A percentile compares a stretch with the other conserved stretches of the same genome.
Evolutionary conservation across 495 filamentous ascomycete species (phyloP).

Genomic region (Pyrenula massariospora): DNA sequence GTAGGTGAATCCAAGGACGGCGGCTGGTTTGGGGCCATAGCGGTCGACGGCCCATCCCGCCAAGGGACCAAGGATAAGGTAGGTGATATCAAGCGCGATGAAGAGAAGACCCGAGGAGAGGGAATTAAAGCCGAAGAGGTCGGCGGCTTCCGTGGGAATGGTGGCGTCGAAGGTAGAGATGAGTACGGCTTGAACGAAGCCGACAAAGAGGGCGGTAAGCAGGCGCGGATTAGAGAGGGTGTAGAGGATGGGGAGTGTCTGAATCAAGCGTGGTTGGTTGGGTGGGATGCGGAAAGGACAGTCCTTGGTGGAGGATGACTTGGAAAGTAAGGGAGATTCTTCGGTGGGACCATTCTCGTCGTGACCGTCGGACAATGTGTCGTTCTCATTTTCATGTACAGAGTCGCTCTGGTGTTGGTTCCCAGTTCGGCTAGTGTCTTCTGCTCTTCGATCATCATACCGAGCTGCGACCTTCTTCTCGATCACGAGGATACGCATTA

Average conservation of each 20-base stretch:
- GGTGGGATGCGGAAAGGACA: conserved; percentile 24
- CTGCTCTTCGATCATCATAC: background rate
- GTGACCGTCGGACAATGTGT: background rate
- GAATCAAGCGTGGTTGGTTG: conserved; percentile 18
- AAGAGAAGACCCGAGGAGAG: conserved; percentile 42
- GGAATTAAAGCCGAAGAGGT: conserved; percentile 39
- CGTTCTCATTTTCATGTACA: background rate
- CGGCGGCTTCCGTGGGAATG: conserved; percentile 37
- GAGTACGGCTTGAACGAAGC: conserved; percentile 37
- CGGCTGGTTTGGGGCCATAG: conserved; percentile 33
- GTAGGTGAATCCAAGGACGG: conserved; percentile 32
- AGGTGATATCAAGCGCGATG: conserved; percentile 32
- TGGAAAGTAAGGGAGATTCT: conserved; percentile 20
- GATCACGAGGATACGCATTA: conserved; percentile 49
- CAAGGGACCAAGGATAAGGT: conserved; percentile 37
- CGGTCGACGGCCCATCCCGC: conserved; percentile 40
- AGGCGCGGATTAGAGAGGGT: conserved; percentile 30
- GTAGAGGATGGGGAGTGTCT: conserved; percentile 31
- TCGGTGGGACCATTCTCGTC: conserved; percentile 9
- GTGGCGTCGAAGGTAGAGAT: conserved; percentile 44
- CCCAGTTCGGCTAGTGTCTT: background rate
- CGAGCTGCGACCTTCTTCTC: conserved; percentile 39
- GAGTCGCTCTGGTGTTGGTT: background rate
- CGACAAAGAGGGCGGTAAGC: conserved; percentile 29
- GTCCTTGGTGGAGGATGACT: conserved; percentile 1